Base-by-base conservation (phyloP, 768 basidiomycete species). In the Rhodotorula toruloides region DNA sequence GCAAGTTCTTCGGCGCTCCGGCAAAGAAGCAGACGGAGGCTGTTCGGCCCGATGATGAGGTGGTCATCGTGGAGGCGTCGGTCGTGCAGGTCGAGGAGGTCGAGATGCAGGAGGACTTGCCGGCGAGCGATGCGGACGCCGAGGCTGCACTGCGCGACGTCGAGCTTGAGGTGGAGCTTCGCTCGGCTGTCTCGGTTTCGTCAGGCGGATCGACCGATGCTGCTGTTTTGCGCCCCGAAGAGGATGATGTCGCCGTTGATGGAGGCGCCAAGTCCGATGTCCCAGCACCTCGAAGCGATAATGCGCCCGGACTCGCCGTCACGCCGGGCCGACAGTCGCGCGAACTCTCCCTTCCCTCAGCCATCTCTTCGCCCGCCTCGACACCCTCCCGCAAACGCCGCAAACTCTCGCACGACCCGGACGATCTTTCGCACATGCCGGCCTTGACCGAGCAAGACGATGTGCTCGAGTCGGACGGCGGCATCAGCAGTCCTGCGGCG, bases 1-100 rank as follows among this genome's bases (percentile, higher is more conserved):
- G 70, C 65, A 67, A 54, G 58, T 67, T 67, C 55, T 67, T 71
- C 32, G 68, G 68, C 3, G 61, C 37, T 17, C 21, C 50, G 0
- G 27, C 32, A 0, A 19, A 25, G 29, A 19, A n/a, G 27, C 29
- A 6, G 43, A 55, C 16, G 10, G 3, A 27, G 27, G 27, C n/a
- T n/a, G n/a, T n/a, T n/a, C n/a, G n/a, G n/a, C n/a, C n/a, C n/a
- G n/a, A 8, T n/a, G 47, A 8, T 14, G 42, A 29, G 27, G 58
- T 36, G 27, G 52, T 17, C n/a, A 42, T 40, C 46, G 48, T 46
- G 16, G 54, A 54, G 50, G 34, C 14, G 43, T 42, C 29, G n/a
- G 61, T 21, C 7, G 34, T n/a, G 31, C 48, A 55, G 58, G 19
- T 16, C 16, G 44, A 34, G 16, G 43, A 39, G 22, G 50, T n/a